Evolutionary conservation across 1,284 basidiomycete species (phyloP), one percentile per base, ranked within the genome.

Genomic region (Gomphus bonarii): DNA sequence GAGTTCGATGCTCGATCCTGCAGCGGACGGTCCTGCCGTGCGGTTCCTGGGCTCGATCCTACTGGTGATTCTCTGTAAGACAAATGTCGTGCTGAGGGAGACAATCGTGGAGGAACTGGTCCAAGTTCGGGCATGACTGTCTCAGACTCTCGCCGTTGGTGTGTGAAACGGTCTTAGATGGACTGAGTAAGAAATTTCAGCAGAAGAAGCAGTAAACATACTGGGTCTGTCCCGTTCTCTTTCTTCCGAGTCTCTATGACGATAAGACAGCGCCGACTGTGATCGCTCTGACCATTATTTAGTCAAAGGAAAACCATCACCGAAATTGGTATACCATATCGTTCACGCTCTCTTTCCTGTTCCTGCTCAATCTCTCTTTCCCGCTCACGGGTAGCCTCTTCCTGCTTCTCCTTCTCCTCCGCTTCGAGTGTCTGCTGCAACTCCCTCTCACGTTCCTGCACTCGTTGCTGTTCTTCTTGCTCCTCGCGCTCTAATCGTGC

Each of bases 131-230:
- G 61, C 61, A 64, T 65, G 8, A 68, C 66, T 4, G 75, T 88
- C 61, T 89, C 85, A 0, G 86, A 88, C 60, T 88, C 85, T 28
- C 79, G 78, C 55, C 86, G 80, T 62, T 74, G 76, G 64, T 88
- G 85, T 0, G 63, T 64, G 59, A 31, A 33, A 55, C 50, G 50
- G 65, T 61, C 54, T 58, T 31, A 38, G 8, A 51, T 40, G n/a
- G 18, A 36, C 55, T 58, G 43, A 30, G 59, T 48, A 48, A 28
- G n/a, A 30, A 4, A 9, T 14, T 1, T 11, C 1, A 55, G 38
- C 18, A 47, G 59, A 44, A 40, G 16, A 31, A 31, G 31, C 16
- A n/a, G 18, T 50, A 7, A 40, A 7, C 28, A 11, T 12, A 69
- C 71, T 73, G 73, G 38, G 65, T 63, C 36, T 73, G 72, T 40